Evolutionary conservation across 495 filamentous ascomycete species (phyloP), one percentile per base, ranked within the genome.

Genomic region (Poronia punctata): DNA sequence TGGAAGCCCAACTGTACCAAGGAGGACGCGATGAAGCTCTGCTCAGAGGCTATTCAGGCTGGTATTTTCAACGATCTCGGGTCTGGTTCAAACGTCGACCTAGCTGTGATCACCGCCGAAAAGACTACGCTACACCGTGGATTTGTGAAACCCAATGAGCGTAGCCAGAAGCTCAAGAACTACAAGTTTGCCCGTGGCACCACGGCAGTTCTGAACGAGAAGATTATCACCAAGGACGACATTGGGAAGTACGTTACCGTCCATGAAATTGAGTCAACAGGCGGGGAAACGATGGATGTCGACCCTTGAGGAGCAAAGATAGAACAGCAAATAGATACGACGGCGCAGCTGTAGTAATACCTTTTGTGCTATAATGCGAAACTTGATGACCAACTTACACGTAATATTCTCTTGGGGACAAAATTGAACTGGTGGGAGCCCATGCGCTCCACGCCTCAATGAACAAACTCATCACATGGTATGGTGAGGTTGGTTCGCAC

Each of bases 51-150:
- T 9, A 97, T 99, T 54, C 79, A 88, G 68, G 82, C 93, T 7
- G 93, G 93, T 79, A 96, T 99, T 64, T 99, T 92, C 76, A 99
- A 99, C 69, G 93, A 99, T 68, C 64, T 99, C 61, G 93, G 93
- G 4, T 94, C 86, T 9, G 93, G 93, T 46, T 90, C 84, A 56
- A 99, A 99, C 61, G 93, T 99, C 31, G 93, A 99, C 60, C 82
- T 99, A 31, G 89, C 88, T 47, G 78, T 99, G 45, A 96, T 99
- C 52, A 92, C 88, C 40, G 68, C 75, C 50, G 88, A 96, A 48
- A 93, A 95, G 80, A 90, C 93, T 18, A 84, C 85, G 48, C 62
- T 99, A 62, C 72, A 88, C 72, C 78, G 92, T 48, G 93, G 92
- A 62, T 90, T 83, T 67, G 78, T 93, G 63, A 87, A 71, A 61